Percentiles rank a stretch among this genome's conserved stretches.
phyloP scores from a whole-genome alignment of 2,329 filamentous ascomycete genomes.

The Metarhizium guizhouense region DNA sequence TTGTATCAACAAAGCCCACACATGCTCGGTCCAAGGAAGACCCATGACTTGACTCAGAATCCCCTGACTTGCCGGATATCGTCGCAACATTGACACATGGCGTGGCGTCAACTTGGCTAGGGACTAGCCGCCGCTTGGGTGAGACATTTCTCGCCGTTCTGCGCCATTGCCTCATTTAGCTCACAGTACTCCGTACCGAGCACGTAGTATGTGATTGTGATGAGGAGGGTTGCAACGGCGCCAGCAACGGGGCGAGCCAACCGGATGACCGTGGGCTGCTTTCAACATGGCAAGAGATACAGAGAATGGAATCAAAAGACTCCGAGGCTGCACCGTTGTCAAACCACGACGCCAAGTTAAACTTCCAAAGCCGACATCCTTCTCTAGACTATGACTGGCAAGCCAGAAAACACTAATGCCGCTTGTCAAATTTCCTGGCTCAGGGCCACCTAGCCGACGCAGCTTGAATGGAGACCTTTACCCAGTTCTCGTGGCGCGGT shows the following conservation, averaged over 20 bases:
- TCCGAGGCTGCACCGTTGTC: not conserved
- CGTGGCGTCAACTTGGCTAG: too few species aligned
- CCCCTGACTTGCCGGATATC: not conserved
- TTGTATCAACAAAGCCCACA: too few species aligned
- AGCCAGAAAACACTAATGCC: too few species aligned
- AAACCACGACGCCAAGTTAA: not conserved
- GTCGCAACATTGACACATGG: not conserved
- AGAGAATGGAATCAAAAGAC: not conserved
- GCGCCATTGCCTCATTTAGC: too few species aligned
- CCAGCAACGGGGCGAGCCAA: too few species aligned
- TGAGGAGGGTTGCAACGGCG: too few species aligned
- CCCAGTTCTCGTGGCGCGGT: not conserved
- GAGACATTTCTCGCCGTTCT: too few species aligned
- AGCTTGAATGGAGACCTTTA: not conserved
- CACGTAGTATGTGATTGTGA: too few species aligned
- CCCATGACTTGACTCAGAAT: not conserved
- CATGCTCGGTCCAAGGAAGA: not conserved
- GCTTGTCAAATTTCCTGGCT: not conserved
- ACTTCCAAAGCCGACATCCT: not conserved
- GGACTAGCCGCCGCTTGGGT: too few species aligned
- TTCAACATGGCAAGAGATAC: not conserved
- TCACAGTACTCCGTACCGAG: too few species aligned
- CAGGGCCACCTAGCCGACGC: not conserved
- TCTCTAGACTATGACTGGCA: too few species aligned
- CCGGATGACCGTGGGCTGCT: not conserved